These are phyloP conservation scores for Eragrostis tef DNA, from an alignment of 202 grass and related monocot species.

Conservation along the genomic window DNA sequence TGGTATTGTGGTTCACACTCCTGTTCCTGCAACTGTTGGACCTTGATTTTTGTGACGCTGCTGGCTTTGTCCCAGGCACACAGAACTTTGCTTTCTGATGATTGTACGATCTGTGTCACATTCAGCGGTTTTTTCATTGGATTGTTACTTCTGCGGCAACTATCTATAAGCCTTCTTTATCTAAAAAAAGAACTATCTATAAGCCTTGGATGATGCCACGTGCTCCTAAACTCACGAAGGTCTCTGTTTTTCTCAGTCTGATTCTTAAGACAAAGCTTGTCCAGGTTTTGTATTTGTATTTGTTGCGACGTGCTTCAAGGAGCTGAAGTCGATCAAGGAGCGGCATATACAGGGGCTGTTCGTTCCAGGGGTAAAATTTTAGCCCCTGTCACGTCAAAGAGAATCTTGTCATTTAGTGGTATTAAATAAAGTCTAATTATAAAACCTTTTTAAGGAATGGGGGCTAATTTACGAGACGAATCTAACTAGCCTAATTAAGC, in stretches of 20 bases:
- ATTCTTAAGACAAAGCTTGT: not conserved
- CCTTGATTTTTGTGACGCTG: conserved; percentile 5
- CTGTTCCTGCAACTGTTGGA: conserved; percentile 17
- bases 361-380: no score
- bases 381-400: no score
- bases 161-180: no score
- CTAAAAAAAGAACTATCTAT: no score
- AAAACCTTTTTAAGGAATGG: no score
- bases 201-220: not conserved
- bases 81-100: not conserved
- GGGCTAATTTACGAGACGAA: no score
- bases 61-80: not conserved
- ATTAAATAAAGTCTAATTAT: no score
- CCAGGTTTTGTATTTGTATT: not conserved
- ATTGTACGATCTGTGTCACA: not conserved
- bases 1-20: conserved; percentile 22
- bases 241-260: not conserved
- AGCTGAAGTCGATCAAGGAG: not conserved
- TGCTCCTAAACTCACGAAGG: not conserved
- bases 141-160: not conserved
- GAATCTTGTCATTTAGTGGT: no score
- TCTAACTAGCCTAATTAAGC: no score
- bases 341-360: no score
- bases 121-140: not conserved
- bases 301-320: not conserved